Percentiles rank a stretch among this genome's conserved stretches.
phyloP scores from a whole-genome alignment of 768 basidiomycete species.

The Mycena belliarum region DNA sequence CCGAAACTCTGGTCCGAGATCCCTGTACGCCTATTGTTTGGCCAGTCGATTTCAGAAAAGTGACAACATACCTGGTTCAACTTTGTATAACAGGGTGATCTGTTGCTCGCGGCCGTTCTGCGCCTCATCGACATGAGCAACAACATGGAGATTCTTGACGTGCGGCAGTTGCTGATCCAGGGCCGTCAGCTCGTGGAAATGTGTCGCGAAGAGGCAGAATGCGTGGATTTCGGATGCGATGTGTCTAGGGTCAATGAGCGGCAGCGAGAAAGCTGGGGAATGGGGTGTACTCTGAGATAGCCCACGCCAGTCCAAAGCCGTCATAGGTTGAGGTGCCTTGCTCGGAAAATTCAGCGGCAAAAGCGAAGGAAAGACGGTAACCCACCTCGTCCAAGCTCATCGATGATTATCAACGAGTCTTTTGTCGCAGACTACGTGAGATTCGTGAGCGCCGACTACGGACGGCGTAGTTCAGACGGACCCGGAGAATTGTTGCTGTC shows the following conservation, averaged over 20 bases:
- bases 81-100: slow-evolving; percentile 93
- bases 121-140: slow-evolving; percentile 82
- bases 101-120: slow-evolving; percentile 72
- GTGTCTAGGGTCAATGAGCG: slow-evolving; percentile 52
- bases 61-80: slow-evolving; percentile 70
- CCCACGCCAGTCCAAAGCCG: slow-evolving; percentile 97
- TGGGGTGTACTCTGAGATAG: slow-evolving; percentile 83
- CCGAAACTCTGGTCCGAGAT: slow-evolving; percentile 97
- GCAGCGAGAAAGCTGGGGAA: not conserved
- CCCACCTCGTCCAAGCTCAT: slow-evolving; percentile 89
- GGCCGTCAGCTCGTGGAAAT: slow-evolving; percentile 96
- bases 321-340: slow-evolving; percentile 96
- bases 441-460: not conserved
- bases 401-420: slow-evolving; percentile 94
- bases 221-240: slow-evolving; percentile 91
- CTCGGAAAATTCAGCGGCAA: not conserved
- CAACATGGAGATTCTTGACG: slow-evolving; percentile 94
- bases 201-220: slow-evolving; percentile 96
- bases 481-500: slow-evolving; percentile 91
- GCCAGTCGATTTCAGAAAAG: not conserved
- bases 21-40: slow-evolving; percentile 41
- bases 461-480: slow-evolving; percentile 32
- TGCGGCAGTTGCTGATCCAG: slow-evolving; percentile 83
- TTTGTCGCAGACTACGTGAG: slow-evolving; percentile 76
- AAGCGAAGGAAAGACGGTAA: not conserved